Percentiles rank a stretch among this genome's conserved stretches.
phyloP scores from a whole-genome alignment of 176 grass and related monocot genomes.

The Triticum urartu region DNA sequence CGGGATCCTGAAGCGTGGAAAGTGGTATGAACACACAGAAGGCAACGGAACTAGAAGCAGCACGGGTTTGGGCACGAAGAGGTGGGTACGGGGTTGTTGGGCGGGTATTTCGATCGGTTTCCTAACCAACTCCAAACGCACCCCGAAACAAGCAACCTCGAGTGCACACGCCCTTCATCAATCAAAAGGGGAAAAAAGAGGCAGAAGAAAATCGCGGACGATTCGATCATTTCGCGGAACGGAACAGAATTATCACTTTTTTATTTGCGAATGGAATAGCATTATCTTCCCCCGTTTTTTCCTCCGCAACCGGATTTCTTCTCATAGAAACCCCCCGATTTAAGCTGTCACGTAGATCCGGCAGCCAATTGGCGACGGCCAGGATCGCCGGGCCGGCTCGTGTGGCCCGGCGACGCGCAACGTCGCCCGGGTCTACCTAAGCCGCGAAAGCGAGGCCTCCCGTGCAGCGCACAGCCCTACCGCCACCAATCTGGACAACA shows the following conservation, averaged over 20 bases:
- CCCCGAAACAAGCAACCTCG: conserved; percentile 34
- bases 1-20: background rate
- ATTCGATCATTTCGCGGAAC: background rate
- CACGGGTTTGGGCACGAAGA: background rate
- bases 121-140: conserved; percentile 52
- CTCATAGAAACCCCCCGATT: no score
- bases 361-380: background rate
- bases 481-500: background rate
- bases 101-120: conserved; percentile 45
- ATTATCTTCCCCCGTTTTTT: background rate
- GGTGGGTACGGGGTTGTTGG: conserved; percentile 48
- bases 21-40: background rate
- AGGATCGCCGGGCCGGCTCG: background rate
- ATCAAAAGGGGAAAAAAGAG: background rate
- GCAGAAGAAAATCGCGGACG: background rate
- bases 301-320: background rate
- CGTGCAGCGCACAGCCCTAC: conserved; percentile 6
- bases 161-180: background rate
- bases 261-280: no score
- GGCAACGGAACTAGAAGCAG: background rate
- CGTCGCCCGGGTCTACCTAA: conserved; percentile 27
- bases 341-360: background rate
- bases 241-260: no score
- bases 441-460: conserved; percentile 19
- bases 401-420: conserved; percentile 26